These are phyloP conservation scores for Celoporthe dispersa DNA, from an alignment of 2,329 filamentous ascomycete species.

Conservation along the genomic window DNA sequence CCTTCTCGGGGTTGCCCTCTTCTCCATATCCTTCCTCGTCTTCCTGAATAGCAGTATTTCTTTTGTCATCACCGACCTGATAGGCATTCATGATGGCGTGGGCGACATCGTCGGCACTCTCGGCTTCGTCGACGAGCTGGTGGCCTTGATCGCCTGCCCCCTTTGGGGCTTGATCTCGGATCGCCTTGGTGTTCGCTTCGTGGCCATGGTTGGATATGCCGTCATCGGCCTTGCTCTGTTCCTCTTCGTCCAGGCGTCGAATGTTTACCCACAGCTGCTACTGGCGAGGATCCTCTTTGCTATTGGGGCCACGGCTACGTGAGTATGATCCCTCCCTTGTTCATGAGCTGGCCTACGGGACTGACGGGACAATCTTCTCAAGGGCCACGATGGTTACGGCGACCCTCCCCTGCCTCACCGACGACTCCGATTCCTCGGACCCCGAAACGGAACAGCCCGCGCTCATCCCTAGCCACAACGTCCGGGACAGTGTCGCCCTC, in stretches of 20 bases:
- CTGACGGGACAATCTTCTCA: constrained; percentile 20
- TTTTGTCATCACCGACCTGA: constrained; percentile 83
- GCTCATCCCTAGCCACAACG: constrained; percentile 36
- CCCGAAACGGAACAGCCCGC: constrained; percentile 38
- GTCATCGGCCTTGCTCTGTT: constrained; percentile 79
- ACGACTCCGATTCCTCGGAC: constrained; percentile 45
- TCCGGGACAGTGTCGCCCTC: constrained; percentile 63
- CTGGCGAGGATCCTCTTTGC: constrained; percentile 87
- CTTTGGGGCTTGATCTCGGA: constrained; percentile 80
- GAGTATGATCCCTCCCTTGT: constrained; percentile 36
- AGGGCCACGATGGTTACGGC: constrained; percentile 96
- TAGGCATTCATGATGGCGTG: constrained; percentile 73
- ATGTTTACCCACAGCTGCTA: constrained; percentile 87
- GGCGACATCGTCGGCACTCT: constrained; percentile 84
- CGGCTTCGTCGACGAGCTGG: constrained; percentile 82
- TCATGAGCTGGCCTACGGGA: neutral
- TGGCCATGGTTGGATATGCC: constrained; percentile 77
- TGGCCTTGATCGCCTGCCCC: constrained; percentile 80
- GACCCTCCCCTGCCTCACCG: constrained; percentile 75
- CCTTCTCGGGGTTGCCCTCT: constrained; percentile 79
- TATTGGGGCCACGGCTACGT: constrained; percentile 87
- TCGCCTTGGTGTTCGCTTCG: constrained; percentile 73
- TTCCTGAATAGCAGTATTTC: constrained; percentile 85
- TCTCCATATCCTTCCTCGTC: constrained; percentile 87
- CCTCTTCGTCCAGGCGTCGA: constrained; percentile 81